These are phyloP conservation scores for Camellia lanceoleosa DNA, from an alignment of 148 eudicot genomes.

Conservation along the genomic window DNA sequence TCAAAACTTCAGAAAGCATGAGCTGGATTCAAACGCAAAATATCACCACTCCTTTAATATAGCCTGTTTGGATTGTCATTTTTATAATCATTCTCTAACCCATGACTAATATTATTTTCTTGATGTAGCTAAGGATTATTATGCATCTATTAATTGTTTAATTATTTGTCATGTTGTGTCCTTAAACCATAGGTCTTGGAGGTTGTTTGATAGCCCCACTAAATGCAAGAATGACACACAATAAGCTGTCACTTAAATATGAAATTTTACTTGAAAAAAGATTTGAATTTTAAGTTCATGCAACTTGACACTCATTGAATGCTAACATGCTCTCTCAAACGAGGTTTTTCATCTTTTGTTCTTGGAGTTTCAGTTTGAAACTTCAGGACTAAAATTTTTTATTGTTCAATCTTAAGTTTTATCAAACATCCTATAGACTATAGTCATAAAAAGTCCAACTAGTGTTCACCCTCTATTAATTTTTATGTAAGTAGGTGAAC, in stretches of 20 bases:
- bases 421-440: background rate
- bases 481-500: background rate
- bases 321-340: background rate
- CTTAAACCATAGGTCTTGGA: background rate
- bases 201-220: background rate
- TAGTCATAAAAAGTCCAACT: background rate
- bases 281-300: background rate
- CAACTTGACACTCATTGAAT: background rate
- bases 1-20: too few relatives aligned
- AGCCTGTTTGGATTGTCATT: background rate
- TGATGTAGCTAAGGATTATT: background rate
- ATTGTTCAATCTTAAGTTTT: background rate
- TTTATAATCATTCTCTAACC: background rate
- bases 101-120: conserved; percentile 6
- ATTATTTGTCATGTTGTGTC: background rate
- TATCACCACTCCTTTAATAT: background rate
- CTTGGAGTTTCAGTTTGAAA: background rate
- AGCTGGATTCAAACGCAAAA: background rate
- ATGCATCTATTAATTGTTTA: background rate
- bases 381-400: background rate
- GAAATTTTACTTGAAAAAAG: background rate
- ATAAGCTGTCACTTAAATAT: background rate
- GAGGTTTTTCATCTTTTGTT: background rate
- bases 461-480: background rate
- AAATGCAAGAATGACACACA: background rate